Evolutionary conservation across 768 basidiomycete species (phyloP), one percentile per base, ranked within the genome.

Genomic region (Suillus subalutaceus): DNA sequence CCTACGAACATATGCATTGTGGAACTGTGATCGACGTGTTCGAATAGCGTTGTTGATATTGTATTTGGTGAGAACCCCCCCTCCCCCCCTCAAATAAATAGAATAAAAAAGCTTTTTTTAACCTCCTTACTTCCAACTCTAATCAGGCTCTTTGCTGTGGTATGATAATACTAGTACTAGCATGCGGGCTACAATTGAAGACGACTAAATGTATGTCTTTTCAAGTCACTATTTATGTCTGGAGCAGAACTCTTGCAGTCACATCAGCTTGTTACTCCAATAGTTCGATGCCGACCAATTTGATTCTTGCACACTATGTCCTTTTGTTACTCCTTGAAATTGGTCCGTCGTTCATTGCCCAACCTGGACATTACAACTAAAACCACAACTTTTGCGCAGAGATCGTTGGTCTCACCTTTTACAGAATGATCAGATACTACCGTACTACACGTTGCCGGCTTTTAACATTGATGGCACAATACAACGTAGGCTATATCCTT

Each of bases 11-110:
- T 59, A 40, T 40, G 38, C 57, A 23, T 38, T 59, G 26, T 59
- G 57, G 57, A 59, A 59, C 38, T 15, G 23, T 26, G 23, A 59
- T 40, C 57, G 38, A 59, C 57, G 57, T 40, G 38, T 59, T 59
- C 57, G 23, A 40, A 59, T 16, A 6, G 57, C 38, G 23, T 2
- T 59, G 5, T 59, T 16, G 15, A 16, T 59, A 10, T 8, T 16
- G 23, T 40, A 18, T 59, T n/a, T 10, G 37, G 57, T 26, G 37
- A 23, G 57, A 18, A 59, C 23, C 4, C 18, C 20, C 56, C 32
- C 4, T 32, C 32, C 26, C 26, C 26, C 26, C 26, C 26, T 26
- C 26, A 26, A 26, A 26, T 26, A 26, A 26, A 26, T 26, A 26
- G 4, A 32, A 5, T 32, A 32, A 32, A 3, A 32, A 32, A 32